These are phyloP conservation scores for Thecaphora thlaspeos DNA, from an alignment of 1,284 basidiomycete species.

Conservation along the genomic window DNA sequence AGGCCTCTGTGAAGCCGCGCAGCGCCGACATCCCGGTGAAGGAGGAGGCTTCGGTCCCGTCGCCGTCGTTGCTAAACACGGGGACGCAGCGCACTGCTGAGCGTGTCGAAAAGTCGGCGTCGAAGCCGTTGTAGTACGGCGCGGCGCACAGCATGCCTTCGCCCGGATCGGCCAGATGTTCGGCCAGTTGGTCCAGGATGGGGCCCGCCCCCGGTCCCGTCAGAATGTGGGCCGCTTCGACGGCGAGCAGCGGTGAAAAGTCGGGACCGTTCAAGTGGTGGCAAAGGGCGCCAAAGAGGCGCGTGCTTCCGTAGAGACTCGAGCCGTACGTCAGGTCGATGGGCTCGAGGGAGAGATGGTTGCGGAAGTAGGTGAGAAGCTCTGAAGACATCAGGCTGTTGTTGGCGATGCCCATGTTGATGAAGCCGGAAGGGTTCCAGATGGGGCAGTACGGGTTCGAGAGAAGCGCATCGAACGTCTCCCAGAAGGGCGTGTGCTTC, in stretches of 20 bases:
- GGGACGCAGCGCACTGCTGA: slow-evolving; percentile 10
- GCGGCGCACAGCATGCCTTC: slow-evolving; percentile 15
- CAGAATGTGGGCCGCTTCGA: slow-evolving; percentile 13
- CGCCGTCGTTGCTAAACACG: slow-evolving; percentile 1
- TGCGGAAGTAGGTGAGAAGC: slow-evolving; percentile 6
- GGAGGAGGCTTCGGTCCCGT: slow-evolving; percentile 2
- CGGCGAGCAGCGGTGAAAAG: slow-evolving; percentile 9
- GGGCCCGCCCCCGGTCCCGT: slow-evolving; percentile 21
- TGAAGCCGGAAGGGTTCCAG: slow-evolving; percentile 10
- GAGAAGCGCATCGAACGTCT: slow-evolving; percentile 21
- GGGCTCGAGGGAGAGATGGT: slow-evolving; percentile 4
- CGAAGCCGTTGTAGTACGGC: slow-evolving; percentile 23
- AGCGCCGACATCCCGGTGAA: slow-evolving; percentile 10
- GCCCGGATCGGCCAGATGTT: slow-evolving; percentile 11
- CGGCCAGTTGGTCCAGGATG: slow-evolving; percentile 20
- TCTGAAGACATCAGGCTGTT: slow-evolving; percentile 22
- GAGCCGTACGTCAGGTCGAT: slow-evolving; percentile 21
- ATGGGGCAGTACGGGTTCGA: slow-evolving; percentile 9
- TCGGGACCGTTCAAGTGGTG: slow-evolving; percentile 9
- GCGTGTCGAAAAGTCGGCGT: slow-evolving; percentile 14
- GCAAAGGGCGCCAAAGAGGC: slow-evolving; percentile 23
- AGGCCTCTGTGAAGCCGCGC: slow-evolving; percentile 11
- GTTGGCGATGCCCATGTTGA: slow-evolving; percentile 35
- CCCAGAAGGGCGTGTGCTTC: slow-evolving; percentile 4
- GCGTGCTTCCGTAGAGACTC: slow-evolving; percentile 17